A percentile compares a stretch with the other conserved stretches of the same genome.
phyloP scores from a whole-genome alignment of 192 early-diverging fungal species.

The Backusella tuberculispora region DNA sequence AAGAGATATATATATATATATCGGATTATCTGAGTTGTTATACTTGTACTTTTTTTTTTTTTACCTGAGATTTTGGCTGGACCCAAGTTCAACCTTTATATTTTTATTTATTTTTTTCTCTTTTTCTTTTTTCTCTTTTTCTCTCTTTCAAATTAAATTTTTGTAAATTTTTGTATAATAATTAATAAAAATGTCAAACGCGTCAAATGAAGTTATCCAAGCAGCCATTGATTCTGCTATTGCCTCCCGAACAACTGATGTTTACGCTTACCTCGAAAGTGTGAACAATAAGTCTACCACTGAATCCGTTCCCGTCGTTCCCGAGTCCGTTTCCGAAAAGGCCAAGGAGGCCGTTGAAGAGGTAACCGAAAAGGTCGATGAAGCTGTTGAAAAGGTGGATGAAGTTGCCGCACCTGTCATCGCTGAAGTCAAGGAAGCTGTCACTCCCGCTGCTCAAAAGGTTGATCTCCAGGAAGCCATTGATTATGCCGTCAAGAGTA shows the following conservation, averaged over 20 bases:
- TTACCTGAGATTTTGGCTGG: too few species aligned
- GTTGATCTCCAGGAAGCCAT: constrained; percentile 8
- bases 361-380: background rate
- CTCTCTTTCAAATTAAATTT: background rate
- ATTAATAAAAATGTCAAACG: background rate
- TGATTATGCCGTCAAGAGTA: constrained; percentile 2
- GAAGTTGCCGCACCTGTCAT: background rate
- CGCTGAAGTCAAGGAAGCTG: constrained; percentile 1
- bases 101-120: background rate
- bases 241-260: constrained; percentile 4
- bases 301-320: background rate
- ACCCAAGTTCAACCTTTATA: background rate
- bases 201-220: constrained; percentile 10
- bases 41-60: too few species aligned
- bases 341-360: background rate
- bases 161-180: background rate
- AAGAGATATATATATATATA: background rate
- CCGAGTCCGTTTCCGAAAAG: background rate
- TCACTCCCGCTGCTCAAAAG: background rate
- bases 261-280: constrained; percentile 19
- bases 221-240: constrained; percentile 22
- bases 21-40: constrained; percentile 6
- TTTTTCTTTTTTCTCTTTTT: background rate
- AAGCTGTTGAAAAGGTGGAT: constrained; percentile 14
- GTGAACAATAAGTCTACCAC: background rate